A percentile compares a stretch with the other conserved stretches of the same genome.
Evolutionary conservation across 2,329 filamentous ascomycete genomes (phyloP).

Genomic region (Fusarium keratoplasticum): DNA sequence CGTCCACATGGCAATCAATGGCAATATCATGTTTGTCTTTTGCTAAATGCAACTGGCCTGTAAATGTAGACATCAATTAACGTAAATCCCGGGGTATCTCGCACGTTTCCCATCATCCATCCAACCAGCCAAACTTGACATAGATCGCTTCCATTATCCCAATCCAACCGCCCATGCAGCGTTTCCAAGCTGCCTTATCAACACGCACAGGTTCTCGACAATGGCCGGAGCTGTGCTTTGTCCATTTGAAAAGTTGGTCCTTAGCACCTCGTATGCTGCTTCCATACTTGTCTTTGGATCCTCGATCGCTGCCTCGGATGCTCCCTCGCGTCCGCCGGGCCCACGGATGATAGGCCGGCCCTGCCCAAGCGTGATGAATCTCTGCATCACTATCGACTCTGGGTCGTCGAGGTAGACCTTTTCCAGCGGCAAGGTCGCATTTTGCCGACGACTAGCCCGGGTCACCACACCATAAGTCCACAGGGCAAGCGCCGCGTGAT

Average conservation of each 20-base stretch:
- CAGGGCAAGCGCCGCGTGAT: slow-evolving; percentile 74
- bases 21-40: background rate
- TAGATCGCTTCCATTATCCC: slow-evolving; percentile 30
- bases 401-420: slow-evolving; percentile 67
- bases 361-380: slow-evolving; percentile 68
- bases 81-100: background rate
- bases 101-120: background rate
- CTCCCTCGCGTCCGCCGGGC: slow-evolving; percentile 42
- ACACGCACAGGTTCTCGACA: slow-evolving; percentile 73
- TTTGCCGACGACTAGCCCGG: slow-evolving; percentile 52
- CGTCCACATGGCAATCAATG: background rate
- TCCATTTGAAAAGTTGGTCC: slow-evolving; percentile 60
- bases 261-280: slow-evolving; percentile 67
- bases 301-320: slow-evolving; percentile 57
- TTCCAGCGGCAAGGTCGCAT: slow-evolving; percentile 50
- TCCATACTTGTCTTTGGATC: slow-evolving; percentile 71
- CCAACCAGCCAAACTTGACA: background rate
- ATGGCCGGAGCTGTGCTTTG: slow-evolving; percentile 66
- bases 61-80: background rate
- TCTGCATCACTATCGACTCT: slow-evolving; percentile 63
- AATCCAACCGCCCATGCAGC: slow-evolving; percentile 57
- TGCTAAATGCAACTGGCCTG: background rate
- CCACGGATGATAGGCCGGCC: slow-evolving; percentile 64
- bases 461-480: slow-evolving; percentile 76
- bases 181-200: slow-evolving; percentile 71